Evolutionary conservation across 169 alveolate genomes (phyloP), one percentile per base, ranked within the genome.

Genomic region (Cryptosporidium sp.): DNA sequence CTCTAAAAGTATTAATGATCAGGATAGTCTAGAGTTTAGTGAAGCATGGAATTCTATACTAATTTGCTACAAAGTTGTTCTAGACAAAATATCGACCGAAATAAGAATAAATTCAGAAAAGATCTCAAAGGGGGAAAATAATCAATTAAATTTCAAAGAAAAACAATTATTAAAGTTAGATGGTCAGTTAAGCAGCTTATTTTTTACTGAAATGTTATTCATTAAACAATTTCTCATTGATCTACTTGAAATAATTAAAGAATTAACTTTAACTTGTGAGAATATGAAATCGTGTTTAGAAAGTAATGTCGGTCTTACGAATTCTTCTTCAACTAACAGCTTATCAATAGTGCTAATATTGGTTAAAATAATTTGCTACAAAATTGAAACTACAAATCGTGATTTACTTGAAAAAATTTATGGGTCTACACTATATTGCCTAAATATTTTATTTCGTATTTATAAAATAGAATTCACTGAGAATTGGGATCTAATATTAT

Each of bases 381-480:
- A 29, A 43, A 51, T 55, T 43, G 51, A 74, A 21, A 18, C 55
- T 29, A 35, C 1, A 1, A 74, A 74, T 26, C 21, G 14, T 43
- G 69, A 80, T 14, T 55, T 55, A 7, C 39, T 73, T 6, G 71
- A 41, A 26, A 80, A 80, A 48, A 50, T 43, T 12, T 52, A 45
- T 41, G 35, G 61, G 10, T 37, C 65, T 12, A 45, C 89, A 59
- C 37, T 80, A 26, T 43, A 80, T 45, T 80, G 74, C 59, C 37
- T 80, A 26, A 65, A 58, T 26, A 41, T 62, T 45, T 10, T 80
- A 23, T 80, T 80, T 45, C 39, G 65, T 0, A 58, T 80, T 31
- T 80, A 80, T 80, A 80, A 80, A 37, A 14, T 80, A 21, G 89
- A 80, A 45, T 65, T 80, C 52, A 80, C 80, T 37, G 75, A 58